A percentile compares a stretch with the other conserved stretches of the same genome.
Conservation (phyloP, 2,329 filamentous ascomycete genomes). For the Trichophyton equinum region DNA sequence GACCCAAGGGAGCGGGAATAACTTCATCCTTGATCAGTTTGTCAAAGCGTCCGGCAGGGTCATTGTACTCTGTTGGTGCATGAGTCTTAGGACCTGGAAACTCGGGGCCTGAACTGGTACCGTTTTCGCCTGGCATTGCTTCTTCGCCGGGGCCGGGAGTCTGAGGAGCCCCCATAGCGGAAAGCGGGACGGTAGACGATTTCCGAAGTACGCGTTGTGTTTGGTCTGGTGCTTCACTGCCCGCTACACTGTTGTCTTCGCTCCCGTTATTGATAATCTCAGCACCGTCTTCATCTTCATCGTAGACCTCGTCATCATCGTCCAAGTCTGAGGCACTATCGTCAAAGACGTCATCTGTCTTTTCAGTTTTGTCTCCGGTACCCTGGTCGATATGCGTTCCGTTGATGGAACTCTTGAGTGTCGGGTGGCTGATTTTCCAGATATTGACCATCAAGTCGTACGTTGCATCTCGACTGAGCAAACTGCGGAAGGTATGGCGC, state of each 20-base stretch:
- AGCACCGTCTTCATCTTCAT: conserved; percentile 40
- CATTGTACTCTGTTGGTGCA: conserved; percentile 71
- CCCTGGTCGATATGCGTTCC: conserved; percentile 72
- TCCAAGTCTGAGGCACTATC: conserved; percentile 68
- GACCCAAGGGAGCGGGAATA: conserved; percentile 76
- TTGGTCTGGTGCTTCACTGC: conserved; percentile 38
- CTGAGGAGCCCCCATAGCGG: conserved; percentile 23
- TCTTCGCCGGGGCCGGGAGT: conserved; percentile 23
- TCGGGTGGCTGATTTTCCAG: conserved; percentile 93
- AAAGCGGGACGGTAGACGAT: conserved; percentile 44
- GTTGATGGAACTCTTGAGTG: conserved; percentile 79
- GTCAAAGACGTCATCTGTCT: conserved; percentile 56
- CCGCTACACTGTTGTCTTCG: conserved; percentile 41
- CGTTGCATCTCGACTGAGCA: conserved; percentile 85
- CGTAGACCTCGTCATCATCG: conserved; percentile 52
- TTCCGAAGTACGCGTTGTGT: conserved; percentile 55
- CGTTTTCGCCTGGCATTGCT: conserved; percentile 35
- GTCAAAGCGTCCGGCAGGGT: conserved; percentile 67
- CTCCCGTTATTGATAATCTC: conserved; percentile 46
- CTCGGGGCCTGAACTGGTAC: conserved; percentile 38
- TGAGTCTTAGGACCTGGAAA: conserved; percentile 80
- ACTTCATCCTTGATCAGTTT: conserved; percentile 73
- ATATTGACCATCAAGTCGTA: conserved; percentile 97
- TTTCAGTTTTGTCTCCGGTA: conserved; percentile 80
- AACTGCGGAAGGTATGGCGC: conserved; percentile 89